These are phyloP conservation scores for Chenopodium formosanum DNA, from an alignment of 148 eudicot genomes.

Conservation along the genomic window DNA sequence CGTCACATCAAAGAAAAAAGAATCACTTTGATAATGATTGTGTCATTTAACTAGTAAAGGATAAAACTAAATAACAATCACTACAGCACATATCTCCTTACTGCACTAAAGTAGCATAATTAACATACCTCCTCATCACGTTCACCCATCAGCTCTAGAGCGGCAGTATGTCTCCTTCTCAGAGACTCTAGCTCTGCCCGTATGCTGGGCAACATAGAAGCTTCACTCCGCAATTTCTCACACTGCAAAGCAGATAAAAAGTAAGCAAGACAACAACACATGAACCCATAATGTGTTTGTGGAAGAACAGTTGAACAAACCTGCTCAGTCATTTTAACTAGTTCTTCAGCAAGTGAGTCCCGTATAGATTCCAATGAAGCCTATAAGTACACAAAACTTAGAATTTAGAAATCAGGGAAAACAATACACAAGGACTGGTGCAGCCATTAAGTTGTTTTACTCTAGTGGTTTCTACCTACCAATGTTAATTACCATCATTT, in stretches of 20 bases:
- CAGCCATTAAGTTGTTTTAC: neutral
- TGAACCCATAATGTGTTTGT: neutral
- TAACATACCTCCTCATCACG: constrained; percentile 92
- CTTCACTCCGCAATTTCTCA: constrained; percentile 80
- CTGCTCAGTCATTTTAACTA: constrained; percentile 93
- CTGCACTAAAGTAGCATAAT: neutral
- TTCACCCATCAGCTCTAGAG: constrained; percentile 97
- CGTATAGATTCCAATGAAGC: constrained; percentile 93
- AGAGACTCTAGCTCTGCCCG: constrained; percentile 90
- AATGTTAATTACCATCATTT: neutral
- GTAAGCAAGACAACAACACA: neutral
- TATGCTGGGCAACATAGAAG: constrained; percentile 71
- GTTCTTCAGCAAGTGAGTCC: constrained; percentile 95
- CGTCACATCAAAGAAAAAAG: neutral
- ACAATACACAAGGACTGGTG: neutral
- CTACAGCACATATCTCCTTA: neutral
- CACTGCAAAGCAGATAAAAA: constrained; percentile 49
- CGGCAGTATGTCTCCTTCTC: constrained; percentile 89
- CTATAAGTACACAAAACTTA: constrained; percentile 35
- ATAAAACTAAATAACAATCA: neutral
- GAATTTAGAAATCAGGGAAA: constrained; percentile 4
- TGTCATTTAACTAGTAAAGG: neutral
- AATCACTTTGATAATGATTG: neutral
- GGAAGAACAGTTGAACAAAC: constrained; percentile 39
- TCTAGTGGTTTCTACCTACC: neutral